phyloP scores from a whole-genome alignment of 441 rosid species.

The Populus trichocarpa region DNA sequence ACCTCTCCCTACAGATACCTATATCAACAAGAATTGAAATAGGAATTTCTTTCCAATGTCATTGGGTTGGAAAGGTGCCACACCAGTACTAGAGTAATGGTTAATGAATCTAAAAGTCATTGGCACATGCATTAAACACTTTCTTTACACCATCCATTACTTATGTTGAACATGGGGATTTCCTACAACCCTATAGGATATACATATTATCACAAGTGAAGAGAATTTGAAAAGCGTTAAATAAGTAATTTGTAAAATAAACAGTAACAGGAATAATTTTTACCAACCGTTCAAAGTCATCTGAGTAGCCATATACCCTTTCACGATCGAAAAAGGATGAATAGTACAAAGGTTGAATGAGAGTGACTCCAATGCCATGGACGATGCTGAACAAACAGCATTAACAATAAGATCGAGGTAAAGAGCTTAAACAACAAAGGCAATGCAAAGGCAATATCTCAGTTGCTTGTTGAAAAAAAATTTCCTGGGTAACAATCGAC shows the following conservation, averaged over 20 bases:
- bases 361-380: constrained; percentile 69
- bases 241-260: constrained; percentile 1
- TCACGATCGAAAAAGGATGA: constrained; percentile 69
- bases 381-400: constrained; percentile 46
- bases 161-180: background rate
- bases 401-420: constrained; percentile 2
- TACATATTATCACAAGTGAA: background rate
- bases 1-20: background rate
- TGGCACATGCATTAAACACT: background rate
- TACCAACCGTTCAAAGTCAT: constrained; percentile 79
- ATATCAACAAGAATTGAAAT: background rate
- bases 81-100: background rate
- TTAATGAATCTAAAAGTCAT: background rate
- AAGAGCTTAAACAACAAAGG: background rate
- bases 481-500: background rate
- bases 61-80: background rate
- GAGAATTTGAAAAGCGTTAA: constrained; percentile 1
- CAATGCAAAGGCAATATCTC: background rate
- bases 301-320: constrained; percentile 63
- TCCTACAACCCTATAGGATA: background rate
- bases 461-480: background rate
- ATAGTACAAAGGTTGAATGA: constrained; percentile 66
- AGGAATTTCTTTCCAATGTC: background rate
- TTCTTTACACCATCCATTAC: background rate
- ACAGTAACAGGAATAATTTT: background rate